phyloP scores from a whole-genome alignment of 2,329 filamentous ascomycete genomes.

The Venturia carpophila region DNA sequence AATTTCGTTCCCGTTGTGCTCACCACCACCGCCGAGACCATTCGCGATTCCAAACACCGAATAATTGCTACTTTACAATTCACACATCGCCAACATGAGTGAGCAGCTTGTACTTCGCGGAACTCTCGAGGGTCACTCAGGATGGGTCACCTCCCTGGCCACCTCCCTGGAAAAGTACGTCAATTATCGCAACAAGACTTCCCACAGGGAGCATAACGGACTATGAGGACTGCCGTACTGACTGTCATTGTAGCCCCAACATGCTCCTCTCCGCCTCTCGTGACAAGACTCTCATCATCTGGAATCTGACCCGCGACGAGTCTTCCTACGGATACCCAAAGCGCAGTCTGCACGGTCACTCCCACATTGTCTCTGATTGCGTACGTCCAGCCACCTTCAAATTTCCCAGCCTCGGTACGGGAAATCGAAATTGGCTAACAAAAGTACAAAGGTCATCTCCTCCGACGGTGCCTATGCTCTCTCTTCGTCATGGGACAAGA shows the following conservation, averaged over 20 bases:
- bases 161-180: slow-evolving; percentile 97
- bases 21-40: not conserved
- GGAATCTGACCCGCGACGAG: slow-evolving; percentile 99
- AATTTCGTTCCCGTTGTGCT: not conserved
- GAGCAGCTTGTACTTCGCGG: slow-evolving; percentile 94
- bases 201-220: not conserved
- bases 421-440: slow-evolving; percentile 13
- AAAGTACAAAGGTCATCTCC: slow-evolving; percentile 74
- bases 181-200: slow-evolving; percentile 15
- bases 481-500: slow-evolving; percentile 99
- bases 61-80: not conserved
- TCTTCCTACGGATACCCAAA: slow-evolving; percentile 98
- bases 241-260: slow-evolving; percentile 64
- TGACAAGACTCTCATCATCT: slow-evolving; percentile 99
- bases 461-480: slow-evolving; percentile 99
- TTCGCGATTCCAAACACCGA: not conserved
- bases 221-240: slow-evolving; percentile 24
- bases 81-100: slow-evolving; percentile 53
- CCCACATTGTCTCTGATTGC: slow-evolving; percentile 99
- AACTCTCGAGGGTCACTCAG: slow-evolving; percentile 97
- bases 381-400: slow-evolving; percentile 53
- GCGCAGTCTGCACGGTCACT: slow-evolving; percentile 97
- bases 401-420: not conserved
- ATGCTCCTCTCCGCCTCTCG: slow-evolving; percentile 97
- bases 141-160: slow-evolving; percentile 98